A percentile compares a stretch with the other conserved stretches of the same genome.
Conservation (phyloP, 306 rosid genomes). For the Cucurbita moschata region DNA sequence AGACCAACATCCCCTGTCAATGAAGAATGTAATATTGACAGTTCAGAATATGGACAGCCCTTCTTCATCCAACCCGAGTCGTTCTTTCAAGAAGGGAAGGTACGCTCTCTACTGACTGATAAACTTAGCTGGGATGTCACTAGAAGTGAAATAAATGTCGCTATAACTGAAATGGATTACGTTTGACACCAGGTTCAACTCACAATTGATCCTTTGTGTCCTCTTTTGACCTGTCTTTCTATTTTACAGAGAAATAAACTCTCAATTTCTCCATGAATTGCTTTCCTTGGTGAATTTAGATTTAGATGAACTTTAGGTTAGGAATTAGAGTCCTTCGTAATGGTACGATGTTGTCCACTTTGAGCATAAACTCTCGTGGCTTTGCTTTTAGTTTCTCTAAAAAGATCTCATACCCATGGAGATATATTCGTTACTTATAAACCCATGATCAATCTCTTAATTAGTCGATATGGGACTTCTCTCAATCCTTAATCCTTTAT, state of each 20-base stretch:
- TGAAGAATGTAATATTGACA: background rate
- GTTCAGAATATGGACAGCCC: background rate
- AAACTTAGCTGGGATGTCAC: background rate
- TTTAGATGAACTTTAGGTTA: no score
- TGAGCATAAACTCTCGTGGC: no score
- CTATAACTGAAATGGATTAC: background rate
- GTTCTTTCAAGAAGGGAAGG: background rate
- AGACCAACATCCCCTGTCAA: slow-evolving; percentile 12
- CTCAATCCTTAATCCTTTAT: no score
- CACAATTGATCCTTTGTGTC: background rate
- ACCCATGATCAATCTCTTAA: no score
- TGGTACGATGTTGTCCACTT: no score
- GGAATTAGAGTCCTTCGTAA: no score
- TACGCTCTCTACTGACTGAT: background rate
- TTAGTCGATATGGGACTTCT: no score
- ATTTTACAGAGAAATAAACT: background rate
- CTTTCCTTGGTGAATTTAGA: background rate
- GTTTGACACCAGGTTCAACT: background rate
- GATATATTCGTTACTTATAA: no score
- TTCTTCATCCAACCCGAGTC: slow-evolving; percentile 2
- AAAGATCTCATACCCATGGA: no score
- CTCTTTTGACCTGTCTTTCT: background rate
- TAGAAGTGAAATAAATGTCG: background rate
- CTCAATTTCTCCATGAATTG: background rate
- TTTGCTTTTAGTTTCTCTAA: no score